Evolutionary conservation across 441 rosid species (phyloP).

Genomic region (Bocquillonia castaneifolia): DNA sequence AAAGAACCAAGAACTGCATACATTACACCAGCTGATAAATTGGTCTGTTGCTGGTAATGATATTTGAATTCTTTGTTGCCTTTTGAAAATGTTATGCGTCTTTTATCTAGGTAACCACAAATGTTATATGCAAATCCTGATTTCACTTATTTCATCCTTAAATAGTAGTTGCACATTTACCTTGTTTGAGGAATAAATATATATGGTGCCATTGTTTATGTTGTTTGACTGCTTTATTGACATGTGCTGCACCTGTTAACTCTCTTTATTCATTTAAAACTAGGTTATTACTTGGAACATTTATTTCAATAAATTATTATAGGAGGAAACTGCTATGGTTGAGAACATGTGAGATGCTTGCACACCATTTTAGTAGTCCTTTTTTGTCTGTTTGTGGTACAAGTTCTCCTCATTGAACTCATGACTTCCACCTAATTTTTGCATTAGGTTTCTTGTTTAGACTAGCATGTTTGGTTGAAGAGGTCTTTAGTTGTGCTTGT

Average conservation of each 20-base stretch:
- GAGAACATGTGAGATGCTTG: background rate
- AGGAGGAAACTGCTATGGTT: background rate
- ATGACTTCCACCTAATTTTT: background rate
- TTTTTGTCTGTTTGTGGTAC: background rate
- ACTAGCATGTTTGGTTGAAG: background rate
- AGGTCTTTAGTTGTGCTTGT: constrained; percentile 5
- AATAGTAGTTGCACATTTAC: background rate
- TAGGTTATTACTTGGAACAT: background rate
- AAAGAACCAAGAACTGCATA: constrained; percentile 76
- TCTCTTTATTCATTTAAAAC: background rate
- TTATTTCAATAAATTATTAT: background rate
- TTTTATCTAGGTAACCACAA: background rate
- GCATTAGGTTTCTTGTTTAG: background rate
- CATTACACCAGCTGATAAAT: constrained; percentile 71
- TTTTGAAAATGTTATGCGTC: background rate
- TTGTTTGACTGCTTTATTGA: background rate
- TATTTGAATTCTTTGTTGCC: constrained; percentile 6
- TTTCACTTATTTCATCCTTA: background rate
- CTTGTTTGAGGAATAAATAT: background rate
- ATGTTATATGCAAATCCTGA: background rate
- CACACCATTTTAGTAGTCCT: too few species aligned
- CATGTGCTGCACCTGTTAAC: background rate
- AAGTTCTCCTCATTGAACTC: background rate
- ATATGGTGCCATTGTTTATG: background rate
- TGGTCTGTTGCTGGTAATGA: constrained; percentile 75